phyloP scores from a whole-genome alignment of 345 rosid genomes.

The Populus pruinosa region DNA sequence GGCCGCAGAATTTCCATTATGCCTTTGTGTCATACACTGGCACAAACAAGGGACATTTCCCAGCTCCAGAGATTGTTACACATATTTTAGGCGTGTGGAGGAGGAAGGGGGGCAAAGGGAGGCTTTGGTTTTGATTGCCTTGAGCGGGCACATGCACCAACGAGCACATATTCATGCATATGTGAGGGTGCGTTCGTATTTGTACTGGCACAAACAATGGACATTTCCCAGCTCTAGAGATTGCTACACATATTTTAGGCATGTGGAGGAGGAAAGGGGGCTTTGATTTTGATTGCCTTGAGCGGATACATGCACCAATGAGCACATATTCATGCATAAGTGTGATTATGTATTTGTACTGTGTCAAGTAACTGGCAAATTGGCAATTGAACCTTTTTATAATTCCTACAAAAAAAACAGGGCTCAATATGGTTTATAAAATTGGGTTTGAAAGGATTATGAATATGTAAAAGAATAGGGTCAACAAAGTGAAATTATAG shows the following conservation, averaged over 20 bases:
- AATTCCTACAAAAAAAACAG: not conserved
- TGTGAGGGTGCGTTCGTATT: not conserved
- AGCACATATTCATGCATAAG: not conserved
- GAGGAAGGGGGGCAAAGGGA: no score
- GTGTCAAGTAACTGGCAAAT: not conserved
- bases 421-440: not conserved
- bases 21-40: not conserved
- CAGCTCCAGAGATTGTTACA: not conserved
- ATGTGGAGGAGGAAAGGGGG: no score
- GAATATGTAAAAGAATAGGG: not conserved
- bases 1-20: not conserved
- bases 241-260: not conserved
- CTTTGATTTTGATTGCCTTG: not conserved
- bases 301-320: not conserved
- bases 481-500: not conserved
- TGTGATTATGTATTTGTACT: not conserved
- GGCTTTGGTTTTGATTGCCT: not conserved
- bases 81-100: no score
- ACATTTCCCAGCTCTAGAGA: not conserved
- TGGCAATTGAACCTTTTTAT: not conserved
- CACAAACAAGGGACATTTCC: not conserved
- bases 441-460: not conserved
- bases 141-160: not conserved
- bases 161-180: not conserved
- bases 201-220: not conserved